Evolutionary conservation across 1,139 yeast species (phyloP).

Genomic region (Yamadazyma oceani): DNA sequence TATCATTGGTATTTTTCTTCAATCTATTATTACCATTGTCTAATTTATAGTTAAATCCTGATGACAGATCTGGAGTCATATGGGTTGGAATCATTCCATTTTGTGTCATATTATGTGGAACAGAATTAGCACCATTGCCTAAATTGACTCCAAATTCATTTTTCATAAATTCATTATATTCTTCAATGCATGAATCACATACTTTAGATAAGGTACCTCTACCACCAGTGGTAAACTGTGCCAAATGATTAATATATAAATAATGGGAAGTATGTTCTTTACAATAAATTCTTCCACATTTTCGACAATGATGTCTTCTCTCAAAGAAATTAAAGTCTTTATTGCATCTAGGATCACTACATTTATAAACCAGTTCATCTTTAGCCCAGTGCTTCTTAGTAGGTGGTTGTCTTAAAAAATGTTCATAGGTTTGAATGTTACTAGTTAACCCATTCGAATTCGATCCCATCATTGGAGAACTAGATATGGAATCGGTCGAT

Average conservation of each 20-base stretch:
- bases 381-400: slow-evolving; percentile 77
- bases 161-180: slow-evolving; percentile 56
- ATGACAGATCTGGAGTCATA: neutral
- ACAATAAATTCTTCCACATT: slow-evolving; percentile 91
- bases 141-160: slow-evolving; percentile 36
- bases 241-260: slow-evolving; percentile 63
- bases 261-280: slow-evolving; percentile 60
- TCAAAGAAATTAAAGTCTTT: slow-evolving; percentile 71
- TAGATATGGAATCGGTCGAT: slow-evolving; percentile 30
- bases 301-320: slow-evolving; percentile 90
- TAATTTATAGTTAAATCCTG: too few species aligned
- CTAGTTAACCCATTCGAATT: slow-evolving; percentile 5
- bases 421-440: slow-evolving; percentile 23
- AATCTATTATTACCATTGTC: neutral
- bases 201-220: slow-evolving; percentile 75
- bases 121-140: slow-evolving; percentile 8
- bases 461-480: slow-evolving; percentile 11
- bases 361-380: slow-evolving; percentile 61
- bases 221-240: slow-evolving; percentile 75
- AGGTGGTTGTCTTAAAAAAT: slow-evolving; percentile 46
- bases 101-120: neutral
- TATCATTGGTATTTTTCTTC: neutral
- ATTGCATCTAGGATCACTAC: slow-evolving; percentile 60
- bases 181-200: slow-evolving; percentile 71
- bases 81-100: neutral